phyloP scores from a whole-genome alignment of 768 basidiomycete species.

The Boletus sp. region DNA sequence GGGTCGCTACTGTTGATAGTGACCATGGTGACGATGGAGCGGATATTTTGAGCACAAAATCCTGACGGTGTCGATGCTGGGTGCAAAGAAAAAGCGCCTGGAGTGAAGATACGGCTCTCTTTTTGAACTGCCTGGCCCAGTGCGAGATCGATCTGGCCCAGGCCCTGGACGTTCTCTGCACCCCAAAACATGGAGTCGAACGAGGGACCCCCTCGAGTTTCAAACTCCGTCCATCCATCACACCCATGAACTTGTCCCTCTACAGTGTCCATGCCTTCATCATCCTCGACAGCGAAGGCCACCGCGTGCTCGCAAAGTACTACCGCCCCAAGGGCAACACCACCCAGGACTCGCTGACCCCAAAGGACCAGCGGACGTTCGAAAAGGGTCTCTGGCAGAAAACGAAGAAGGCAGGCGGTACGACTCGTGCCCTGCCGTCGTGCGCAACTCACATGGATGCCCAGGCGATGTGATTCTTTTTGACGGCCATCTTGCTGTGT shows the following conservation, averaged over 20 bases:
- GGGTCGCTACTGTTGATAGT: neutral
- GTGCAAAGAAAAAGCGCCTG: slow-evolving; percentile 47
- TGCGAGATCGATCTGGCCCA: slow-evolving; percentile 17
- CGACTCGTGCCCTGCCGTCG: slow-evolving; percentile 19
- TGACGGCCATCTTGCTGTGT: slow-evolving; percentile 86
- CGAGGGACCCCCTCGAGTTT: slow-evolving; percentile 7
- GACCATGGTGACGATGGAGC: slow-evolving; percentile 26
- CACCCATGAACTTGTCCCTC: slow-evolving; percentile 69
- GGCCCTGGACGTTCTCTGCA: slow-evolving; percentile 5
- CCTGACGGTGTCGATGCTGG: slow-evolving; percentile 37
- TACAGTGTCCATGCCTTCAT: slow-evolving; percentile 86
- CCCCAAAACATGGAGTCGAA: slow-evolving; percentile 13
- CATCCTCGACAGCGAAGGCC: slow-evolving; percentile 92
- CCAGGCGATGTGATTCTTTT: slow-evolving; percentile 91
- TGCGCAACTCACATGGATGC: neutral
- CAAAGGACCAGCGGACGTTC: slow-evolving; percentile 93
- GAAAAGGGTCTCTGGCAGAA: slow-evolving; percentile 96
- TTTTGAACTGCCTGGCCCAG: slow-evolving; percentile 14
- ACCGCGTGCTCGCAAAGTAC: slow-evolving; percentile 94
- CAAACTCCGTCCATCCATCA: slow-evolving; percentile 18
- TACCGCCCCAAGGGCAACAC: slow-evolving; percentile 67
- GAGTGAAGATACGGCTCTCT: slow-evolving; percentile 2
- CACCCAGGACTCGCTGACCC: slow-evolving; percentile 35
- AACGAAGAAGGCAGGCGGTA: slow-evolving; percentile 91
- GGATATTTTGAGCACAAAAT: slow-evolving; percentile 35